These are phyloP conservation scores for Thermothielavioides terrestris DNA, from an alignment of 495 filamentous ascomycete genomes.

Conservation along the genomic window DNA sequence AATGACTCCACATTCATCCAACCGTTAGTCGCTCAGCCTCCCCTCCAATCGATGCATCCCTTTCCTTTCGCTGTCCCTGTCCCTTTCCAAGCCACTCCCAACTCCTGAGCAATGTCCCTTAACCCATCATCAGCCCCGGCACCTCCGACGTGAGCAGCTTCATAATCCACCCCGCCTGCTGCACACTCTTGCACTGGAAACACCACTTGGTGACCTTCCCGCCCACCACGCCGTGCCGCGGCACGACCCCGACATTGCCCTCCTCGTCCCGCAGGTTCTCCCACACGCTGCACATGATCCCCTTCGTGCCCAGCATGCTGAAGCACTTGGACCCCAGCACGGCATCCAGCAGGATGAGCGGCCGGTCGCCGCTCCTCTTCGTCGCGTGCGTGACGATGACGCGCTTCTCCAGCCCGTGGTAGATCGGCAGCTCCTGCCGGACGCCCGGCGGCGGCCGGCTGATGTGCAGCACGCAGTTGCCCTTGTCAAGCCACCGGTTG, in stretches of 20 bases:
- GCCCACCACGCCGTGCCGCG: conserved; percentile 61
- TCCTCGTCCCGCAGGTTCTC: conserved; percentile 66
- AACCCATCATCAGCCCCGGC: conserved; percentile 25
- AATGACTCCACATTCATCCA: no score
- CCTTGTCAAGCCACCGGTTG: conserved; percentile 84
- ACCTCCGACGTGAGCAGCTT: conserved; percentile 39
- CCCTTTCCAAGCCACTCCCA: background rate
- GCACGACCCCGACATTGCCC: conserved; percentile 56
- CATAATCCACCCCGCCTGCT: conserved; percentile 41
- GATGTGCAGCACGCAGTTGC: conserved; percentile 73
- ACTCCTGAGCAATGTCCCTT: no score
- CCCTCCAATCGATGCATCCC: no score
- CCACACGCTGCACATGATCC: conserved; percentile 82
- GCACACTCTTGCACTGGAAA: conserved; percentile 53
- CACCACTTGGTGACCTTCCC: conserved; percentile 71
- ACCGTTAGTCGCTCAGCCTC: no score
- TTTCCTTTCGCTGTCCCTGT: background rate
- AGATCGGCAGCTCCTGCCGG: conserved; percentile 40
- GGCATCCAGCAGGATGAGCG: conserved; percentile 66
- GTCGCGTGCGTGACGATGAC: conserved; percentile 56
- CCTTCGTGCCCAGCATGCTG: conserved; percentile 68
- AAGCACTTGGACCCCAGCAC: conserved; percentile 79
- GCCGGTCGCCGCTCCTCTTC: conserved; percentile 54
- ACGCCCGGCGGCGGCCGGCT: conserved; percentile 56
- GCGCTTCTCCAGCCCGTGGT: conserved; percentile 65